Evolutionary conservation across 345 rosid species (phyloP), one percentile per base, ranked within the genome.

Genomic region (Pistacia vera): DNA sequence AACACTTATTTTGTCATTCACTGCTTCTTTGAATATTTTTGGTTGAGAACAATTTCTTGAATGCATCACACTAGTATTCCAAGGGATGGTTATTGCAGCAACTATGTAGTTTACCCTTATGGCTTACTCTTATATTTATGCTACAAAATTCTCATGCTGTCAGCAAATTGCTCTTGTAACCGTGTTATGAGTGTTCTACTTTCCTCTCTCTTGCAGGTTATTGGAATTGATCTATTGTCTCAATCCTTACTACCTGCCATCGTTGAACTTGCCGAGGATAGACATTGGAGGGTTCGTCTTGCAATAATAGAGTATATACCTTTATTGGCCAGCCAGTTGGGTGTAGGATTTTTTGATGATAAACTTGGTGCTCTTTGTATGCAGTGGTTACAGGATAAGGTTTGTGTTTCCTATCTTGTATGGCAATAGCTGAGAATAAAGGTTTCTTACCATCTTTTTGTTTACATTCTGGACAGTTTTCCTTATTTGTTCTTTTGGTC

Each of bases 381-480:
- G 99, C 98, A 93, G 64, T 95, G 98, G 98, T 85, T 93, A 83
- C 89, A 95, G 75, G 99, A 95, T 84, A 95, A 95, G 98, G 98
- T 93, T 73, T 60, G 85, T 79, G 30, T 76, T 67, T 67, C 13
- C 28, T 11, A 38, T 56, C 61, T 73, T 62, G 63, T 12, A 3
- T 72, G 20, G 41, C 14, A 52, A 60, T 63, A 44, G 69, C 38
- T 71, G 48, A 60, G 62, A 28, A 30, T 35, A 35, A 12, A 25
- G 28, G 11, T 33, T 62, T 4, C n/a, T 71, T 69, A 10, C 5
- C 59, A 35, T 65, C 75, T 65, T 22, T 64, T 2, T 60, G 35
- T 58, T 11, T 41, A n/a, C 4, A n/a, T 57, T 58, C 28, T 41
- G 63, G 25, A 52, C 63, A 36, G 35, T 52, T 72, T 69, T 22